These are phyloP conservation scores for Mrakia blollopis DNA, from an alignment of 768 basidiomycete species.

Conservation along the genomic window DNA sequence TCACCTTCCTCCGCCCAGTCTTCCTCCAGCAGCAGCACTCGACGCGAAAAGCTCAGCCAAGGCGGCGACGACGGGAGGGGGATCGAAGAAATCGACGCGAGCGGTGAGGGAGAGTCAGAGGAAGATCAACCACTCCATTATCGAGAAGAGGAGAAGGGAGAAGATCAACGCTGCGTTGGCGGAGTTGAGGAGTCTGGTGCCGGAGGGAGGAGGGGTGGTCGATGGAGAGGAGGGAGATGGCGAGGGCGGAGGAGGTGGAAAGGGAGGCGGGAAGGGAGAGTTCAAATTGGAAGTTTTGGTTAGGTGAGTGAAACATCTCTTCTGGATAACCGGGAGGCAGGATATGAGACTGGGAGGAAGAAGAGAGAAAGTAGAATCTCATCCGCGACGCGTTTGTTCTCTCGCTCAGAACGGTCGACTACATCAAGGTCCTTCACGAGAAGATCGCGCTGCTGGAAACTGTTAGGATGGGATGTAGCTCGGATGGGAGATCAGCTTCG, in stretches of 20 bases:
- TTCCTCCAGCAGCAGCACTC: not conserved
- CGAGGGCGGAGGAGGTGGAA: conserved; percentile 20
- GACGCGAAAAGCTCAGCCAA: not conserved
- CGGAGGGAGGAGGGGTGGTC: conserved; percentile 45
- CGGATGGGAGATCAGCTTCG: not conserved
- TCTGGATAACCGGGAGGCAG: not conserved
- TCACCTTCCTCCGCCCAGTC: conserved; percentile 3
- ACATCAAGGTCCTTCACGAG: conserved; percentile 20
- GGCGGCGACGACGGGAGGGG: not conserved
- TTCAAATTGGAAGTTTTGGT: conserved; percentile 76
- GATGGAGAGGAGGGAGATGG: conserved; percentile 18
- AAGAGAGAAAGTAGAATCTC: not conserved
- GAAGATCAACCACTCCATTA: conserved; percentile 88
- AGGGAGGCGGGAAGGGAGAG: conserved; percentile 62
- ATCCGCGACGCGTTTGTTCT: no score
- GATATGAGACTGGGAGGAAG: not conserved
- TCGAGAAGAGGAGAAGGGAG: conserved; percentile 86
- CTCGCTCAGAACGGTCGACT: conserved; percentile 22
- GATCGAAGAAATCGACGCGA: not conserved
- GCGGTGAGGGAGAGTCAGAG: conserved; percentile 73
- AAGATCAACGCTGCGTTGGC: conserved; percentile 92
- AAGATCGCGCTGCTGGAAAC: not conserved
- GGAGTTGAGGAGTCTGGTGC: conserved; percentile 70
- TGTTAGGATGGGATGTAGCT: not conserved
- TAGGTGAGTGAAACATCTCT: not conserved